phyloP scores from a whole-genome alignment of 352 stramenopile genomes.

The Phytopythium sindhum region DNA sequence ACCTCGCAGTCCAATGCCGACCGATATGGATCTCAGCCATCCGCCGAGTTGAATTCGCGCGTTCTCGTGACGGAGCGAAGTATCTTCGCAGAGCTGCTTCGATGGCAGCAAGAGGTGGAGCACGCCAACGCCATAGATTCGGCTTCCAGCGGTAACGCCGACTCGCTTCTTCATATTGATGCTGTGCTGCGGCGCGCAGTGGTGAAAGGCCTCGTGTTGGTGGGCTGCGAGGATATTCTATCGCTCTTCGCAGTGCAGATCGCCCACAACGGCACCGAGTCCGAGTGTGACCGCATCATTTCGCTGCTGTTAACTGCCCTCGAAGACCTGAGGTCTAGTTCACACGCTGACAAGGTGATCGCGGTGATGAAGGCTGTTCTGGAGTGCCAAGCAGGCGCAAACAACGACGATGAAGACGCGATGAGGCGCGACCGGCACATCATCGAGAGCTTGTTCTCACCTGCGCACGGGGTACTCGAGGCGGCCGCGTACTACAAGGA shows the following conservation, averaged over 20 bases:
- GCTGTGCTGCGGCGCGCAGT: background rate
- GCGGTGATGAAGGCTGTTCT: constrained; percentile 38
- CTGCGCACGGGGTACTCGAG: constrained; percentile 49
- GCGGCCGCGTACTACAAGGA: constrained; percentile 63
- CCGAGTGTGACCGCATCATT: constrained; percentile 36
- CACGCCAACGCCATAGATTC: too few relatives aligned
- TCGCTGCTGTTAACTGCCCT: constrained; percentile 50
- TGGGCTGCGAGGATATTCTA: background rate
- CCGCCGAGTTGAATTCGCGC: background rate
- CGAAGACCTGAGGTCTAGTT: constrained; percentile 56
- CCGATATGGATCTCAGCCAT: too few relatives aligned
- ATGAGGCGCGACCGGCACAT: background rate
- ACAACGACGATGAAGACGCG: background rate
- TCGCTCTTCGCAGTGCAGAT: background rate
- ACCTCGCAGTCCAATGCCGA: background rate
- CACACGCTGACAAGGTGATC: constrained; percentile 40
- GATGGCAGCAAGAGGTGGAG: background rate
- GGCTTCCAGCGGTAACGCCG: background rate
- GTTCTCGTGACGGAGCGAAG: background rate
- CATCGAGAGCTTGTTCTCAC: constrained; percentile 43
- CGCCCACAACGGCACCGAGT: background rate
- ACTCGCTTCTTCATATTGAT: background rate
- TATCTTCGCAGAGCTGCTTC: background rate
- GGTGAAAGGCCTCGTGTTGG: background rate
- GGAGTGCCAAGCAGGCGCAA: constrained; percentile 16